A percentile compares a stretch with the other conserved stretches of the same genome.
Conservation (phyloP, 352 stramenopile genomes). For the Aphanomyces invadans region DNA sequence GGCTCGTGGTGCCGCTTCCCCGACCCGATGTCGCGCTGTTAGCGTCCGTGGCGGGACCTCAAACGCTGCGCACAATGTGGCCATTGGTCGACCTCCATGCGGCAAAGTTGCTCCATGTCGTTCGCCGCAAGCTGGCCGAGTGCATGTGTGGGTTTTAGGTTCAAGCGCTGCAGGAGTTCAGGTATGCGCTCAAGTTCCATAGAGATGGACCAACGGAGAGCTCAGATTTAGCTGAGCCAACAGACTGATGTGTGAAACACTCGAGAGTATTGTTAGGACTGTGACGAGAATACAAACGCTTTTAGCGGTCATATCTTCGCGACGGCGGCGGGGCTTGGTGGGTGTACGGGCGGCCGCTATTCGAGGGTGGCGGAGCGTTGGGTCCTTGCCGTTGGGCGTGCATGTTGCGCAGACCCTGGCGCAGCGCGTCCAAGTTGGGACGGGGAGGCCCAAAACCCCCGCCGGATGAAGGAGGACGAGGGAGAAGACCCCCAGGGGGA, state of each 20-base stretch:
- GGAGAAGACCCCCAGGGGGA: no score
- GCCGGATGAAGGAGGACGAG: no score
- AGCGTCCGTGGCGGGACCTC: constrained; percentile 35
- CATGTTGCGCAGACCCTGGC: constrained; percentile 78
- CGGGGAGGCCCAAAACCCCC: no score
- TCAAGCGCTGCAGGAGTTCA: no score
- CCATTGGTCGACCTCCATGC: constrained; percentile 37
- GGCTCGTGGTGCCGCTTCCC: constrained; percentile 30
- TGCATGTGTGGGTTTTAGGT: constrained; percentile 62
- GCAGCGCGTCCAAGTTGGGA: constrained; percentile 60
- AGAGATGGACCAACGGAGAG: no score
- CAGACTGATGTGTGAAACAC: no score
- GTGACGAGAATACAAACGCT: neutral
- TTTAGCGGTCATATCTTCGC: constrained; percentile 21
- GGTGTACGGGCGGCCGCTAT: no score
- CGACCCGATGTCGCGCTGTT: constrained; percentile 25
- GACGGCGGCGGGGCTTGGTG: neutral
- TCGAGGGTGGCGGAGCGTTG: neutral
- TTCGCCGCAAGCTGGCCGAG: constrained; percentile 46
- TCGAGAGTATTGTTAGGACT: no score
- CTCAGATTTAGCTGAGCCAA: no score
- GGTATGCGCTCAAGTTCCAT: no score
- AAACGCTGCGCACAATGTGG: constrained; percentile 53
- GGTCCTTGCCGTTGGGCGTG: constrained; percentile 57
- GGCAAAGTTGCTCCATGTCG: constrained; percentile 39